A percentile compares a stretch with the other conserved stretches of the same genome.
These are phyloP conservation scores for Penicillium sp. DNA, from an alignment of 2,329 filamentous ascomycete species.

Conservation along the genomic window DNA sequence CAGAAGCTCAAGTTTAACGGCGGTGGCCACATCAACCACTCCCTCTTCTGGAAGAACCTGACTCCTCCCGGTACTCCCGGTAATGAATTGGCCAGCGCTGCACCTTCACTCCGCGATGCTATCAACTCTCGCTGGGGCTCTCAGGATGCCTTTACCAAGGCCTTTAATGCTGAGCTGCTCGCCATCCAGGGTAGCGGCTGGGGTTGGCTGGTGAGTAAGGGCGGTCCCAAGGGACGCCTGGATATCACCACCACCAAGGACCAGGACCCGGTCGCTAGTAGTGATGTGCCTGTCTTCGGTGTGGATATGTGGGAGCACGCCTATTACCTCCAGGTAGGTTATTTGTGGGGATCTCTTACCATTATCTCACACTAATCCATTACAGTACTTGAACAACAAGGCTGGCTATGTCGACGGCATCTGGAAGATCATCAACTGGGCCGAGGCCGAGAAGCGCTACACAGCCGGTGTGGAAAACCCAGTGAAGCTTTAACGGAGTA, in stretches of 20 bases:
- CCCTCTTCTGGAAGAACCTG: slow-evolving; percentile 85
- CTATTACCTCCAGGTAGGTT: slow-evolving; percentile 70
- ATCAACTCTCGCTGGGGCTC: slow-evolving; percentile 66
- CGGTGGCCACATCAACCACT: slow-evolving; percentile 90
- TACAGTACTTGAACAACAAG: slow-evolving; percentile 85
- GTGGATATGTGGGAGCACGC: slow-evolving; percentile 94
- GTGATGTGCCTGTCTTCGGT: slow-evolving; percentile 71
- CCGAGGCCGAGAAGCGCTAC: slow-evolving; percentile 69
- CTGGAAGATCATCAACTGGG: slow-evolving; percentile 94
- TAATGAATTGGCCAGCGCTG: slow-evolving; percentile 52
- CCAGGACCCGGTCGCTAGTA: slow-evolving; percentile 74
- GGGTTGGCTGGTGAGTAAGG: slow-evolving; percentile 75
- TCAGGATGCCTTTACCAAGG: slow-evolving; percentile 60
- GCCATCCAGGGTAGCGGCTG: slow-evolving; percentile 79
- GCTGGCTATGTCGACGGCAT: slow-evolving; percentile 85
- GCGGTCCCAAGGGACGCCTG: slow-evolving; percentile 53
- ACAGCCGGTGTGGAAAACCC: slow-evolving; percentile 26
- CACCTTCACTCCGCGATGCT: slow-evolving; percentile 55
- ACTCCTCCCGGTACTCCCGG: slow-evolving; percentile 56
- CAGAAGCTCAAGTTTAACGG: slow-evolving; percentile 78
- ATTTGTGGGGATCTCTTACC: background rate
- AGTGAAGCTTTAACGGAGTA: slow-evolving; percentile 25
- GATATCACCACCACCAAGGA: slow-evolving; percentile 78
- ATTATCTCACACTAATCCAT: background rate
- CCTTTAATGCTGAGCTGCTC: slow-evolving; percentile 62